Conservation (phyloP, 768 basidiomycete species). For the Kwoniella mangroviensis region DNA sequence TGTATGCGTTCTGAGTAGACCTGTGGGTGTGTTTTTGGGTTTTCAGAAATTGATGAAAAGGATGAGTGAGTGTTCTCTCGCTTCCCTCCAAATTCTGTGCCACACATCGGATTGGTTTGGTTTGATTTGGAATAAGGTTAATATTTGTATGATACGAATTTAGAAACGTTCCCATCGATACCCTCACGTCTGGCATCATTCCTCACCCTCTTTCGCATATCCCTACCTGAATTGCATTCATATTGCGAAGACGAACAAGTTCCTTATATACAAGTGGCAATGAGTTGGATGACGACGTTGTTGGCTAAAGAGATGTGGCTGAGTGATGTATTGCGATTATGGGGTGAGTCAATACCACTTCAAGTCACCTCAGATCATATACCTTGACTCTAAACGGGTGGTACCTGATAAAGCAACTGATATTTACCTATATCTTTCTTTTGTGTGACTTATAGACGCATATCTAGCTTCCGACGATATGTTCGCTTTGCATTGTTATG, state of each 20-base stretch:
- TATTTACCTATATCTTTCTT: too few species aligned
- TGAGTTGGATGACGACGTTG: slow-evolving; percentile 58
- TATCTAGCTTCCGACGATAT: slow-evolving; percentile 52
- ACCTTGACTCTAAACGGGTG: too few species aligned
- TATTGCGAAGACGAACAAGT: slow-evolving; percentile 55
- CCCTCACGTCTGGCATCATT: slow-evolving; percentile 45
- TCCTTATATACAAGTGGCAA: slow-evolving; percentile 39
- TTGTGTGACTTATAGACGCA: slow-evolving; percentile 32
- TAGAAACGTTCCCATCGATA: slow-evolving; percentile 41
- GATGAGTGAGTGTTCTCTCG: slow-evolving; percentile 33
- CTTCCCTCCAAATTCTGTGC: too few species aligned
- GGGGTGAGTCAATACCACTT: slow-evolving; percentile 40
- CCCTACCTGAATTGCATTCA: slow-evolving; percentile 42
- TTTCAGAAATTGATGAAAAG: slow-evolving; percentile 47
- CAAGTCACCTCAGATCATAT: background rate
- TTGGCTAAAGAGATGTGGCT: slow-evolving; percentile 51
- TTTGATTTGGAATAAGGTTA: too few species aligned
- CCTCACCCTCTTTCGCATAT: slow-evolving; percentile 45
- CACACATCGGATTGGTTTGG: too few species aligned
- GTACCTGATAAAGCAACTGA: too few species aligned
- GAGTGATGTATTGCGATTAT: slow-evolving; percentile 46
- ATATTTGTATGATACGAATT: too few species aligned
- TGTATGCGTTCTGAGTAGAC: slow-evolving; percentile 41
- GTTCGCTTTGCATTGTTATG: slow-evolving; percentile 53
- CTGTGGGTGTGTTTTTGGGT: slow-evolving; percentile 44